Conservation (phyloP, 2,329 filamentous ascomycete species). For the Colletotrichum graminicola region DNA sequence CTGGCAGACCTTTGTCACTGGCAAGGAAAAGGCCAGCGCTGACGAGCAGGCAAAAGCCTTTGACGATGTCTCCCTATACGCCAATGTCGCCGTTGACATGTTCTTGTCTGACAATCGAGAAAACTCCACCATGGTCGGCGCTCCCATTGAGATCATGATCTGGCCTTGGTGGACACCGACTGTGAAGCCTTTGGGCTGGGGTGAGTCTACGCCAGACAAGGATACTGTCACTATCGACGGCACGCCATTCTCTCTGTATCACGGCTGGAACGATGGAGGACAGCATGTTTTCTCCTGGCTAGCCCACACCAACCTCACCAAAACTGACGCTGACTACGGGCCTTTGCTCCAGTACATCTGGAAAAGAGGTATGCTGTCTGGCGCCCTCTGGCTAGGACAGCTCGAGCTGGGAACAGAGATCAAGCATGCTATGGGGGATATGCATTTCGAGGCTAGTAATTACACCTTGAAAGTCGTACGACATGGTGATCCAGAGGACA, state of each 20-base stretch:
- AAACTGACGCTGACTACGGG: conserved; percentile 35
- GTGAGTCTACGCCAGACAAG: conserved; percentile 34
- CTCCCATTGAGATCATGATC: conserved; percentile 40
- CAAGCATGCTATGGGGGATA: conserved; percentile 34
- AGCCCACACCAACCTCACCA: conserved; percentile 34
- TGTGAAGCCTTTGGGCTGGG: conserved; percentile 38
- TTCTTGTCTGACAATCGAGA: conserved; percentile 36
- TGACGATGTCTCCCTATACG: conserved; percentile 31
- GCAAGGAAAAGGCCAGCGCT: conserved; percentile 29
- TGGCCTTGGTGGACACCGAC: conserved; percentile 41
- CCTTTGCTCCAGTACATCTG: conserved; percentile 39
- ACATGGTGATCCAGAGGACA: conserved; percentile 36
- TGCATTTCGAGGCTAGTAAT: conserved; percentile 37
- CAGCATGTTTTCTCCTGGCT: conserved; percentile 40
- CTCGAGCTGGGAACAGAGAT: conserved; percentile 38
- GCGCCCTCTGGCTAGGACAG: conserved; percentile 35
- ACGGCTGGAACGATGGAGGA: conserved; percentile 40
- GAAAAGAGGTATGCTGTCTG: conserved; percentile 36
- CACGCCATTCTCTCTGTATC: conserved; percentile 36
- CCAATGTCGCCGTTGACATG: conserved; percentile 41
- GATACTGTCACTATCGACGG: conserved; percentile 36
- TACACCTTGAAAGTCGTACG: conserved; percentile 37
- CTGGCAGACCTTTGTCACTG: conserved; percentile 36
- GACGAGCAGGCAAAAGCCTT: conserved; percentile 32
- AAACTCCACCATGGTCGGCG: conserved; percentile 37